Percentiles rank a stretch among this genome's conserved stretches.
Evolutionary conservation across 164 flowering plant genomes (phyloP).

Genomic region (Aristolochia contorta): DNA sequence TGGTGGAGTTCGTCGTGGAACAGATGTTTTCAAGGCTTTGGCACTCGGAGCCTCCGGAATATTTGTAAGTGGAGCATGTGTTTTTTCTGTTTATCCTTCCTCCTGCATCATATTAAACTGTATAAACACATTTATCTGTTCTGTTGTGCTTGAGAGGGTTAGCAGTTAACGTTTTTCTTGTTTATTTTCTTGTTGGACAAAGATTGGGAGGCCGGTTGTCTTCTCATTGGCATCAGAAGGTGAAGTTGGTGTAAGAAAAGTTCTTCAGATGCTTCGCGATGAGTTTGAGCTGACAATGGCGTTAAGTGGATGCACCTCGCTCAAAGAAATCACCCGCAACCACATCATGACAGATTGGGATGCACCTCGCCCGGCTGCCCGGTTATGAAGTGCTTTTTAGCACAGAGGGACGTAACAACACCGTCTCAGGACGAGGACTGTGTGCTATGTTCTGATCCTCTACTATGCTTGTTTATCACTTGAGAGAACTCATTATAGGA

Average conservation of each 20-base stretch:
- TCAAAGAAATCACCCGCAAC: conserved; percentile 72
- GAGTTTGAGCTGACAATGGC: conserved; percentile 98
- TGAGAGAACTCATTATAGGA: too few species aligned
- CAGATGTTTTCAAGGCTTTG: conserved; percentile 93
- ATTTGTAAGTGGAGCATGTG: conserved; percentile 45
- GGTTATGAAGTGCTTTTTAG: conserved; percentile 15
- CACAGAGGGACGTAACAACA: too few species aligned
- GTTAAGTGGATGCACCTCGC: conserved; percentile 74
- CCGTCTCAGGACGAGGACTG: too few species aligned
- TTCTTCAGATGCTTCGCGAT: conserved; percentile 80
- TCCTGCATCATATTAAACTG: too few species aligned
- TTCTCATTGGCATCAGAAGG: conserved; percentile 85
- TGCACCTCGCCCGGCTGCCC: conserved; percentile 22
- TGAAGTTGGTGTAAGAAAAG: conserved; percentile 86
- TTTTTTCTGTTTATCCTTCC: too few species aligned
- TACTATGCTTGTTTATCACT: background rate
- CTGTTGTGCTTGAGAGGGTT: too few species aligned
- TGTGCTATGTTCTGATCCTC: too few species aligned
- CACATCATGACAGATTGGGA: conserved; percentile 70
- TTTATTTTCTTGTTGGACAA: conserved; percentile 4
- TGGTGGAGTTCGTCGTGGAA: conserved; percentile 90
- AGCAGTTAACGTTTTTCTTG: background rate
- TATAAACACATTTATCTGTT: too few species aligned
- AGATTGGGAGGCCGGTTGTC: conserved; percentile 92
- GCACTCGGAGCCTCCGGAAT: conserved; percentile 95